Evolutionary conservation across 129 eudicot species (phyloP).

Genomic region (Lactuca saligna): DNA sequence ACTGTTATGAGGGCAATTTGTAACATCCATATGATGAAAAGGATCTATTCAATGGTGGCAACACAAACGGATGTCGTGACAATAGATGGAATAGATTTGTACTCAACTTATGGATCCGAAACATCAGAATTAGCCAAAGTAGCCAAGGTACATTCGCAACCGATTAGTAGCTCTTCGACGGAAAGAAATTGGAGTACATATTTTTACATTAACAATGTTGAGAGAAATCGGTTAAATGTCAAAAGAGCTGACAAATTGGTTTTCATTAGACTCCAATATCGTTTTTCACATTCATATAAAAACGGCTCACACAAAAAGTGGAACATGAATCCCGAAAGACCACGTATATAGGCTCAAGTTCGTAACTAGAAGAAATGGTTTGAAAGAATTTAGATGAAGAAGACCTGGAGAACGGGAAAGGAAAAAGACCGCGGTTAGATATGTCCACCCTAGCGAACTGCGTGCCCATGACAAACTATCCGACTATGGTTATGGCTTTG

Average conservation of each 20-base stretch:
- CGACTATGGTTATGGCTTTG: too few relatives aligned
- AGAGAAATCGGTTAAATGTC: constrained; percentile 1
- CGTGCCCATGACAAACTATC: too few relatives aligned
- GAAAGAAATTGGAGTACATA: neutral
- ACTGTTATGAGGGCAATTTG: neutral
- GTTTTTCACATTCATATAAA: neutral
- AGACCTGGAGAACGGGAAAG: neutral
- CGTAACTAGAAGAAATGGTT: neutral
- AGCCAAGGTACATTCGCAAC: too few relatives aligned
- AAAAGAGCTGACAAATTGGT: constrained; percentile 4
- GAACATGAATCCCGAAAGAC: neutral
- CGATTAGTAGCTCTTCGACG: neutral
- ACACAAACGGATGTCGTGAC: neutral
- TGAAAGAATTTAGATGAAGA: neutral
- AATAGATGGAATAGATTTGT: neutral
- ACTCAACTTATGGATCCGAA: neutral
- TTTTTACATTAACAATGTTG: neutral
- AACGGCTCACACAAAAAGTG: neutral
- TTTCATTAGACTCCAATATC: constrained; percentile 2
- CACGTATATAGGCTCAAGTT: neutral
- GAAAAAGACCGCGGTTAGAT: neutral
- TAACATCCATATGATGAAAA: too few relatives aligned
- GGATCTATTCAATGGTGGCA: neutral
- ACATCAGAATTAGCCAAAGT: neutral
- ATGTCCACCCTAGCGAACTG: too few relatives aligned